Base-by-base conservation (phyloP, 768 basidiomycete genomes). In the Boletus rex-veris region DNA sequence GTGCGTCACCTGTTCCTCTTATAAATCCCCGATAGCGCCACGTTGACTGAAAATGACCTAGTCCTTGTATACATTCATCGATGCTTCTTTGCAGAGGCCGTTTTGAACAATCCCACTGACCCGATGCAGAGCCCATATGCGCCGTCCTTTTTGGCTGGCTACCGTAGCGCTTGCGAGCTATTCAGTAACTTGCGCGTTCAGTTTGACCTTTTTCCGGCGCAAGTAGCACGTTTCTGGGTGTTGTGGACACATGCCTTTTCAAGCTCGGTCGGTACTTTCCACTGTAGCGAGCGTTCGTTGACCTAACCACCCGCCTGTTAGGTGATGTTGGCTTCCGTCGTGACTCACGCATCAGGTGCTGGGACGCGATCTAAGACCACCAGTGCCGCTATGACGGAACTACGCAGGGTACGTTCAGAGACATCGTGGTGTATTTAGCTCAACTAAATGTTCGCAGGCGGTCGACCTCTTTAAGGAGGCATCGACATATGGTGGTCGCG, bases 241-340 rank as follows among this genome's bases (percentile, higher is more conserved):
- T 62, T 87, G 30, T 88, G 86, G 86, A 86, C 84, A 1, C 84
- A 87, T 64, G 80, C 79, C 6, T 87, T 87, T 63, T 85, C 84
- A 18, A 80, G 83, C 19, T 71, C 84, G 55, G 85, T 86, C 58
- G 49, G 80, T 67, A 19, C 37, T 50, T 24, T 58, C 10, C 28
- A 31, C 54, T 10, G 42, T 38, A 45, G 45, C 16, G 35, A 6
- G 42, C n/a, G 30, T 42, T n/a, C 2, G 12, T 26, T 52, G 31
- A 55, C 46, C 24, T 33, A 47, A 41, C 57, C 30, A 49, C 38
- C 5, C 14, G 36, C 35, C 33, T 53, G 7, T 58, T 31, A 90
- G 88, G 82, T 90, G 26, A 85, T 91, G 81, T 65, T 90, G 38
- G 81, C 85, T 11, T 86, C 88, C 9, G 81, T 90, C n/a, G 86